phyloP scores from a whole-genome alignment of 1,284 basidiomycete genomes.

The Fistulina hepatica region DNA sequence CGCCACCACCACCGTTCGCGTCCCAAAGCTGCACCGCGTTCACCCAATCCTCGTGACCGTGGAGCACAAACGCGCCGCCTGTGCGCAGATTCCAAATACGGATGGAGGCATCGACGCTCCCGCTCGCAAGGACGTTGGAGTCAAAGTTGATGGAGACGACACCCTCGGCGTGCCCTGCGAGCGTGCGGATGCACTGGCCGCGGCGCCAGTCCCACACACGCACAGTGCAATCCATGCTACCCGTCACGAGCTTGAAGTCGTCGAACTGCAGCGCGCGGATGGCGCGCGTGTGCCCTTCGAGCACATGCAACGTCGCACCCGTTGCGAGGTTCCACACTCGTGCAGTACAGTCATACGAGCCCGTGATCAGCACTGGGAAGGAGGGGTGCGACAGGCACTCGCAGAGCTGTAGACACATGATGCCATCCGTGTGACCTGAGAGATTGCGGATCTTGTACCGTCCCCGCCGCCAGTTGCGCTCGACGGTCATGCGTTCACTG shows the following conservation, averaged over 20 bases:
- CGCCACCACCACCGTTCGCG: conserved; percentile 37
- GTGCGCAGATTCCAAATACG: conserved; percentile 94
- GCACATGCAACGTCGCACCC: conserved; percentile 71
- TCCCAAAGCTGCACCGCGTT: conserved; percentile 95
- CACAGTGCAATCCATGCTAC: conserved; percentile 92
- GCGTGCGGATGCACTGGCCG: conserved; percentile 79
- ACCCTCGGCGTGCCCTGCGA: conserved; percentile 87
- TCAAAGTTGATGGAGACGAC: conserved; percentile 93
- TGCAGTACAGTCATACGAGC: conserved; percentile 92
- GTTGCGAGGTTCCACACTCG: conserved; percentile 97
- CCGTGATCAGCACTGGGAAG: conserved; percentile 93
- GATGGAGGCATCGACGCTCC: conserved; percentile 83
- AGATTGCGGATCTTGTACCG: conserved; percentile 78
- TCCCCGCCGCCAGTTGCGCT: conserved; percentile 95
- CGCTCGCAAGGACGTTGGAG: conserved; percentile 83
- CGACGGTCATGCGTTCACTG: conserved; percentile 89
- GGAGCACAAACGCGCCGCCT: conserved; percentile 84
- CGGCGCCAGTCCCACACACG: conserved; percentile 98
- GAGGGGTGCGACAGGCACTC: conserved; percentile 79
- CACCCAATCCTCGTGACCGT: conserved; percentile 95
- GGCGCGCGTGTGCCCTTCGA: conserved; percentile 86
- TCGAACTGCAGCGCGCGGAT: conserved; percentile 95
- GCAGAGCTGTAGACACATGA: conserved; percentile 96
- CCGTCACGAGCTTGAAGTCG: conserved; percentile 91
- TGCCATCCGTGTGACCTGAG: conserved; percentile 89